These are phyloP conservation scores for Cicer cuneatum DNA, from an alignment of 306 rosid genomes.

Conservation along the genomic window DNA sequence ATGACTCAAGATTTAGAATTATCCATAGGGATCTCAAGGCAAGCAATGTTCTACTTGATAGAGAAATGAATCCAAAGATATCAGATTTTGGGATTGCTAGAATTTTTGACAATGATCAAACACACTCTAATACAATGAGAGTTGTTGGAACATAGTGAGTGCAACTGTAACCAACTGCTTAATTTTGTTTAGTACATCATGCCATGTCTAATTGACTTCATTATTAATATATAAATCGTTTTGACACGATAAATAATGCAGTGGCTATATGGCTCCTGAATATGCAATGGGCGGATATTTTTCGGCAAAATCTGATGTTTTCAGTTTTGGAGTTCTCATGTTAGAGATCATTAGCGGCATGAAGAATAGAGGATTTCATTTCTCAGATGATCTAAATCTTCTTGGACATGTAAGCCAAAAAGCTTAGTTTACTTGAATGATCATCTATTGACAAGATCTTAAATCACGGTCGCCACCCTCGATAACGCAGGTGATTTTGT, in stretches of 20 bases:
- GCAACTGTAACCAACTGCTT: neutral
- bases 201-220: neutral
- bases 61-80: conserved; percentile 65
- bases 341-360: conserved; percentile 60
- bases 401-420: conserved; percentile 58
- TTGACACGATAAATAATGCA: conserved; percentile 10
- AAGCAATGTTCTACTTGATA: conserved; percentile 67
- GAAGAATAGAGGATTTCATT: conserved; percentile 64
- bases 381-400: conserved; percentile 56
- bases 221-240: neutral
- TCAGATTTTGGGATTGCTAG: conserved; percentile 81
- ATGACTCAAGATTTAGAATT: conserved; percentile 67
- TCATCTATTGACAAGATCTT: neutral
- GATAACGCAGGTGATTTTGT: neutral
- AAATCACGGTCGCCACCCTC: neutral
- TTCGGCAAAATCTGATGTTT: conserved; percentile 66
- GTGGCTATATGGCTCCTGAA: conserved; percentile 75
- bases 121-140: conserved; percentile 64
- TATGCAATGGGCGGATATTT: conserved; percentile 69
- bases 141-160: conserved; percentile 82
- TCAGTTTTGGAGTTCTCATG: conserved; percentile 72
- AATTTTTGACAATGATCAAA: conserved; percentile 63
- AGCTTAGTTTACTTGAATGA: neutral
- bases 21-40: conserved; percentile 79
- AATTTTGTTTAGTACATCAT: neutral